A percentile compares a stretch with the other conserved stretches of the same genome.
These are phyloP conservation scores for Xylaria sp. DNA, from an alignment of 2,329 filamentous ascomycete genomes.

Conservation along the genomic window DNA sequence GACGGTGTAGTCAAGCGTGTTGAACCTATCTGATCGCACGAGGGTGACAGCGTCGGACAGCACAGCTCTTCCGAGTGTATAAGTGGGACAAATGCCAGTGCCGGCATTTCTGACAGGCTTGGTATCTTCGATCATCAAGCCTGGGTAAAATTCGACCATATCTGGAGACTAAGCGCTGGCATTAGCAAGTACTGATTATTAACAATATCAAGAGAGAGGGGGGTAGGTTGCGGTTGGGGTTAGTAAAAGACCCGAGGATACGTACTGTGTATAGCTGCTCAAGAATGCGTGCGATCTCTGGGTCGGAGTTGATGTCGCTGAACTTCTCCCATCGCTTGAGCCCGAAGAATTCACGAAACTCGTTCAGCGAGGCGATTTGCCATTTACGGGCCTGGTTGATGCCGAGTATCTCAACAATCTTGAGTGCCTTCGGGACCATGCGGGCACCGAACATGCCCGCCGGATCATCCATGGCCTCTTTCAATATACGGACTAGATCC, in stretches of 20 bases:
- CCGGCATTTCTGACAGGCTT: slow-evolving; percentile 64
- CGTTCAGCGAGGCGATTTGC: slow-evolving; percentile 71
- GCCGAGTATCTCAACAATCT: slow-evolving; percentile 70
- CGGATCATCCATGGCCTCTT: slow-evolving; percentile 68
- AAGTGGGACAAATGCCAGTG: slow-evolving; percentile 63
- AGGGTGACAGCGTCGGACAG: slow-evolving; percentile 69
- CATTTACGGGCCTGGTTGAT: slow-evolving; percentile 71
- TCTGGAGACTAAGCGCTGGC: slow-evolving; percentile 60
- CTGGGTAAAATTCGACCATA: slow-evolving; percentile 76
- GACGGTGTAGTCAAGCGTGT: slow-evolving; percentile 61
- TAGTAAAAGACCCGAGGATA: background rate
- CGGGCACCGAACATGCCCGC: slow-evolving; percentile 69
- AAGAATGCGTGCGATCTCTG: slow-evolving; percentile 65
- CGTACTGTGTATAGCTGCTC: slow-evolving; percentile 65
- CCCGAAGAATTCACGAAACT: slow-evolving; percentile 72
- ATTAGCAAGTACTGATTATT: background rate
- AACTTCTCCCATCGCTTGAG: slow-evolving; percentile 67
- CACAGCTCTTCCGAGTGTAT: slow-evolving; percentile 65
- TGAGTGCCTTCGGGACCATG: slow-evolving; percentile 68
- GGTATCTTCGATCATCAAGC: slow-evolving; percentile 69
- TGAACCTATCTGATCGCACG: slow-evolving; percentile 69
- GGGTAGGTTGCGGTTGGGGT: too few relatives aligned
- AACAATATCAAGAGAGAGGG: background rate
- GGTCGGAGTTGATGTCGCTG: slow-evolving; percentile 67
- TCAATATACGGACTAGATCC: slow-evolving; percentile 67